Conservation (phyloP, 2,329 filamentous ascomycete species). For the Colletotrichum noveboracense region DNA sequence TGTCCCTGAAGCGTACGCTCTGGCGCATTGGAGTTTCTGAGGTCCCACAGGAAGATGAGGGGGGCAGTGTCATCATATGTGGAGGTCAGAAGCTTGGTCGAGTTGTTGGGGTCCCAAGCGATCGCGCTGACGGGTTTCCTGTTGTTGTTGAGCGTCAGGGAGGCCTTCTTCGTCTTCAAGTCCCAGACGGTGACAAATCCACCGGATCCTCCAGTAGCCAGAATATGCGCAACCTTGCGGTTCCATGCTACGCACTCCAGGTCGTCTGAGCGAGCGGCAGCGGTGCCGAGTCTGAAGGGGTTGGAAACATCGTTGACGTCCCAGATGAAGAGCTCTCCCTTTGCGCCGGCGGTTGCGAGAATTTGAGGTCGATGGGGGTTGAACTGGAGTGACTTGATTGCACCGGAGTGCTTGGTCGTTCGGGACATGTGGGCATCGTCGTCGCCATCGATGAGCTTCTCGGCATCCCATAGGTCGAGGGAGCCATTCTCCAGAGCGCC, state of each 20-base stretch:
- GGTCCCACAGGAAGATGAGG: conserved; percentile 90
- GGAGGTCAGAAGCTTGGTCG: conserved; percentile 92
- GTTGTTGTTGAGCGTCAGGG: conserved; percentile 92
- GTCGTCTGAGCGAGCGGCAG: conserved; percentile 89
- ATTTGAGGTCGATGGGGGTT: conserved; percentile 92
- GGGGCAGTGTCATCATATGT: conserved; percentile 89
- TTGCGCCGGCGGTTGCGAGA: conserved; percentile 88
- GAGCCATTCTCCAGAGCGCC: conserved; percentile 94
- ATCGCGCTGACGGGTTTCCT: conserved; percentile 94
- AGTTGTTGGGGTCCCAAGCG: conserved; percentile 95
- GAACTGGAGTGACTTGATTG: conserved; percentile 95
- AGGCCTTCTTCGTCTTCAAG: conserved; percentile 96
- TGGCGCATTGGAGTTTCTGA: conserved; percentile 94
- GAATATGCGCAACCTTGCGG: conserved; percentile 94
- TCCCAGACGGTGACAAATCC: conserved; percentile 99
- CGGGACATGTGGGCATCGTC: conserved; percentile 83
- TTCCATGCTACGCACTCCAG: conserved; percentile 99
- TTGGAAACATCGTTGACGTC: conserved; percentile 89
- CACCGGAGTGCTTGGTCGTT: conserved; percentile 87
- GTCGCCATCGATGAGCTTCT: conserved; percentile 62
- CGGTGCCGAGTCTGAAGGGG: conserved; percentile 87
- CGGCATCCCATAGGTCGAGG: conserved; percentile 92
- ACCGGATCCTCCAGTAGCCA: conserved; percentile 90
- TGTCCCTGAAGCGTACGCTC: conserved; percentile 90
- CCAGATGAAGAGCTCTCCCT: conserved; percentile 96